A percentile compares a stretch with the other conserved stretches of the same genome.
Conservation (phyloP, 257 asterid species). For the Solanum chiquidenum region DNA sequence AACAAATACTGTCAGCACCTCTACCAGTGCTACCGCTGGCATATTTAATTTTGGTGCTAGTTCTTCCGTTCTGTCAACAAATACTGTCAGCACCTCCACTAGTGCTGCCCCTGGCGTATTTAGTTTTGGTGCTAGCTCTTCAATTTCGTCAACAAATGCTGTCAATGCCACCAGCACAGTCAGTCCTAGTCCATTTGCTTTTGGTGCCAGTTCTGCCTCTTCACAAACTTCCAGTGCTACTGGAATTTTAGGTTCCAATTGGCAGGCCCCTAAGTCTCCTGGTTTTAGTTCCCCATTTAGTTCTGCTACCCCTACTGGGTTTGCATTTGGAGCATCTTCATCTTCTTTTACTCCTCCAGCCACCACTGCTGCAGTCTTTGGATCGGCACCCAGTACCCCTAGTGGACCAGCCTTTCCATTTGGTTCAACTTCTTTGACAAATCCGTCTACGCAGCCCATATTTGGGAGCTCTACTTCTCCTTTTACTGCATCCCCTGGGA, state of each 20-base stretch:
- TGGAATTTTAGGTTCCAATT: conserved; percentile 25
- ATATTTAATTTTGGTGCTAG: conserved; percentile 22
- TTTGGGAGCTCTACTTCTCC: conserved; percentile 20
- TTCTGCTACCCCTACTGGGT: conserved; percentile 31
- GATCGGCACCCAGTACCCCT: conserved; percentile 26
- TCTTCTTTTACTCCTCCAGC: conserved; percentile 23
- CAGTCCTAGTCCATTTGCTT: conserved; percentile 15
- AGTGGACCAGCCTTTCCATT: conserved; percentile 27
- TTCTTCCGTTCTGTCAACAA: conserved; percentile 13
- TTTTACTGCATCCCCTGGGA: conserved; percentile 32
- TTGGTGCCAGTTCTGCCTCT: background rate
- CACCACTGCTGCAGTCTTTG: conserved; percentile 20
- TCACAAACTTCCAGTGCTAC: background rate
- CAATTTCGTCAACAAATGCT: conserved; percentile 28
- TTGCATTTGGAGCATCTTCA: conserved; percentile 39
- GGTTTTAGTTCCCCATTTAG: conserved; percentile 24
- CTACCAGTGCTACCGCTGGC: conserved; percentile 21
- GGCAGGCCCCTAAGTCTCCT: conserved; percentile 26
- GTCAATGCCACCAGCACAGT: conserved; percentile 20
- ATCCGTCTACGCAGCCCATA: background rate
- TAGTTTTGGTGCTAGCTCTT: conserved; percentile 33
- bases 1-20: conserved; percentile 15
- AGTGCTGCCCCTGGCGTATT: conserved; percentile 23
- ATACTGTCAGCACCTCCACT: conserved; percentile 17
- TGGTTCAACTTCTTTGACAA: conserved; percentile 20